Evolutionary conservation across 148 eudicot genomes (phyloP).

Genomic region (Silene latifolia): DNA sequence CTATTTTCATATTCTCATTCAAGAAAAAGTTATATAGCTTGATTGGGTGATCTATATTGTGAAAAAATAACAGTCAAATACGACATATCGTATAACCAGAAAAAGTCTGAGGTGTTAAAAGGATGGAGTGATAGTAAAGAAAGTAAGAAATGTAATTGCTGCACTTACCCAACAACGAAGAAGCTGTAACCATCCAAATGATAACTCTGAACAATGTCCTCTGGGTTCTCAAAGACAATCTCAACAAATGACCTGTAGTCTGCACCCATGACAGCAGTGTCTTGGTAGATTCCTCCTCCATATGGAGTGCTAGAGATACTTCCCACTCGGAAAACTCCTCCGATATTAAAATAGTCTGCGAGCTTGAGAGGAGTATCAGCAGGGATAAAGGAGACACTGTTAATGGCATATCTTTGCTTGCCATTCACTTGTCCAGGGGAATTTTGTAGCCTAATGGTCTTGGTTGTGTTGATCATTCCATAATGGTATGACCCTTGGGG

Average conservation of each 20-base stretch:
- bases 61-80: background rate
- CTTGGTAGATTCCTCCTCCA: conserved; percentile 62
- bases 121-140: background rate
- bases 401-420: conserved; percentile 88
- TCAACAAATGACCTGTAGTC: conserved; percentile 76
- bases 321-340: conserved; percentile 70
- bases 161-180: conserved; percentile 89
- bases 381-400: conserved; percentile 78
- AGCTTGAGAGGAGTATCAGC: conserved; percentile 90
- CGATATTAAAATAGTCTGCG: conserved; percentile 82
- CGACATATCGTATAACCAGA: background rate
- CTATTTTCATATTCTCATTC: too few species aligned
- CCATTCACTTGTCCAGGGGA: conserved; percentile 69
- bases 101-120: background rate
- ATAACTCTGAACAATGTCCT: conserved; percentile 70
- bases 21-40: too few species aligned
- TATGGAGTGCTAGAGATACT: conserved; percentile 62
- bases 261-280: conserved; percentile 66
- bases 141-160: background rate
- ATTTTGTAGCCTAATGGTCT: conserved; percentile 64
- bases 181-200: conserved; percentile 85
- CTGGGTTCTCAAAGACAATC: conserved; percentile 74
- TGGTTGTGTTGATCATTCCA: conserved; percentile 79
- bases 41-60: background rate
- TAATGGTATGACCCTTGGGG: conserved; percentile 98